Percentiles rank a stretch among this genome's conserved stretches.
phyloP scores from a whole-genome alignment of 2,329 filamentous ascomycete genomes.

The Dothistroma pini region DNA sequence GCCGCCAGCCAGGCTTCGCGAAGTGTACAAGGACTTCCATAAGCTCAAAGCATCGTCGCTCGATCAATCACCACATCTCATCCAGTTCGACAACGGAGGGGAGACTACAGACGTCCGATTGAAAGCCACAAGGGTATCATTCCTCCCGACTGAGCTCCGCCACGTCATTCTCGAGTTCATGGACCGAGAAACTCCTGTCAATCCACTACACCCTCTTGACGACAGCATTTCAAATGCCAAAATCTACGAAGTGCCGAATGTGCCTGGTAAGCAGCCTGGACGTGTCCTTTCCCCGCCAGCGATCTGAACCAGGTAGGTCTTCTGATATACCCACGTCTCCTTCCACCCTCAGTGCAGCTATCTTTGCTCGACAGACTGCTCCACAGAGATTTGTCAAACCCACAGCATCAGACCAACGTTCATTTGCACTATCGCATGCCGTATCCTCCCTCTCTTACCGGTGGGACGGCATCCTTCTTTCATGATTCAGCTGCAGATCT shows the following conservation, averaged over 20 bases:
- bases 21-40: conserved; percentile 71
- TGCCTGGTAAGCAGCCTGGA: conserved; percentile 59
- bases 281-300: conserved; percentile 4
- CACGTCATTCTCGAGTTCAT: conserved; percentile 21
- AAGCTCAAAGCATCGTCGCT: conserved; percentile 52
- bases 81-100: conserved; percentile 2
- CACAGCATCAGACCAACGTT: conserved; percentile 80
- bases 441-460: conserved; percentile 48
- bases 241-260: conserved; percentile 57
- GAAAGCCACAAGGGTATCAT: background rate
- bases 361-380: conserved; percentile 69
- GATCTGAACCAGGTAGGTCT: conserved; percentile 56
- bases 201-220: background rate
- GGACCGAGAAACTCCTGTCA: background rate
- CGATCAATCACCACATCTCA: conserved; percentile 37
- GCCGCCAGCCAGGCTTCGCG: conserved; percentile 66
- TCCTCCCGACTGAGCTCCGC: conserved; percentile 14
- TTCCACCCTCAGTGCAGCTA: conserved; percentile 67
- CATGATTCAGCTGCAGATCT: conserved; percentile 41
- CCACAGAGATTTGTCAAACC: conserved; percentile 71
- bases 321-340: conserved; percentile 68
- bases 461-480: conserved; percentile 51
- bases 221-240: background rate
- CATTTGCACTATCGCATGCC: conserved; percentile 73
- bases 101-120: background rate